A percentile compares a stretch with the other conserved stretches of the same genome.
Evolutionary conservation across 2,329 filamentous ascomycete genomes (phyloP).

Genomic region (Neofusicoccum kwambonambiense): DNA sequence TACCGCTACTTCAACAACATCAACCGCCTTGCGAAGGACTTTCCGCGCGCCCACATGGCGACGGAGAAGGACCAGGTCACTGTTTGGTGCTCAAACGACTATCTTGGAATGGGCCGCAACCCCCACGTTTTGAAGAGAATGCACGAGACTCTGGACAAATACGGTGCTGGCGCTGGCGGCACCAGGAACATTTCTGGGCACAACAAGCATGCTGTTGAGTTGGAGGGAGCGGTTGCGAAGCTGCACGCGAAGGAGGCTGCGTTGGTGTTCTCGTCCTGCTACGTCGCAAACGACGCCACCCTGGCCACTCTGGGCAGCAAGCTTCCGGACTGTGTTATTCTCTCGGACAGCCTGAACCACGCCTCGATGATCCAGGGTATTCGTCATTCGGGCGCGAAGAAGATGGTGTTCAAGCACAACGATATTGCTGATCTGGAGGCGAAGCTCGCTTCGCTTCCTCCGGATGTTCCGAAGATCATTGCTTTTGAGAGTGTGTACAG

Average conservation of each 20-base stretch:
- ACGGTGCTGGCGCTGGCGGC: constrained; percentile 91
- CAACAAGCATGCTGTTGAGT: constrained; percentile 85
- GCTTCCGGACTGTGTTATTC: constrained; percentile 90
- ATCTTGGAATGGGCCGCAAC: constrained; percentile 96
- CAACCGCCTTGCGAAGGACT: constrained; percentile 94
- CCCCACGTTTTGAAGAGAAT: constrained; percentile 81
- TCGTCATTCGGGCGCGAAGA: constrained; percentile 92
- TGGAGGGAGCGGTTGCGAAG: constrained; percentile 80
- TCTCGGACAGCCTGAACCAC: constrained; percentile 97
- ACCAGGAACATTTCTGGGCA: constrained; percentile 98
- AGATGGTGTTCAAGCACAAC: constrained; percentile 99
- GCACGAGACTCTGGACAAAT: constrained; percentile 92
- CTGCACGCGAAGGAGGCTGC: constrained; percentile 90
- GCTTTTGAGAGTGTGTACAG: constrained; percentile 98
- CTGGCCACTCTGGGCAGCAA: constrained; percentile 96
- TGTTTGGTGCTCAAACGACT: constrained; percentile 99
- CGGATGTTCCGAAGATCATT: constrained; percentile 91
- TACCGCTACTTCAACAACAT: constrained; percentile 99
- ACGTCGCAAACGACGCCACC: constrained; percentile 96
- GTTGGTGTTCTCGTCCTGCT: constrained; percentile 95
- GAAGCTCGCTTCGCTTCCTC: constrained; percentile 83
- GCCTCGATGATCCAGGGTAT: constrained; percentile 99
- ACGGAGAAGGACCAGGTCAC: constrained; percentile 81
- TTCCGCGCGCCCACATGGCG: constrained; percentile 90
- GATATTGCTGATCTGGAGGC: constrained; percentile 89